Conservation (phyloP, 2,329 filamentous ascomycete species). For the Cladorrhinum sp. region DNA sequence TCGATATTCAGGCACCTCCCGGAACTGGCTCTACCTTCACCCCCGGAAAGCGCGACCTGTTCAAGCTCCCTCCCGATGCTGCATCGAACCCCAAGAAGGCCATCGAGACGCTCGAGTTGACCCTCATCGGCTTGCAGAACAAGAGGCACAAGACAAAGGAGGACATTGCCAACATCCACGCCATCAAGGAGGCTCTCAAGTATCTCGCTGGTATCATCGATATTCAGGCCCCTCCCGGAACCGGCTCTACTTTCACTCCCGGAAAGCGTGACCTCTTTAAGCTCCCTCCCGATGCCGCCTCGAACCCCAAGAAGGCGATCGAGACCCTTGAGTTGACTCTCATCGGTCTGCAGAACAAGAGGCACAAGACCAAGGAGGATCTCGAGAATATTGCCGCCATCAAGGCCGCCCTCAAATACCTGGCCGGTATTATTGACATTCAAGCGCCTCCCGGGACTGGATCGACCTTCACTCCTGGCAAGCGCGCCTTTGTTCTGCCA, state of each 20-base stretch:
- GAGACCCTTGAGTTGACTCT: conserved; percentile 17
- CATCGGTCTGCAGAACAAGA: conserved; percentile 22
- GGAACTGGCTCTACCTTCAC: conserved; percentile 22
- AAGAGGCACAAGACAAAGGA: conserved; percentile 22
- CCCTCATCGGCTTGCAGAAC: conserved; percentile 21
- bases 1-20: conserved; percentile 20
- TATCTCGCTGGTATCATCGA: conserved; percentile 20
- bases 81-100: conserved; percentile 17
- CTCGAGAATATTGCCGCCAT: conserved; percentile 16
- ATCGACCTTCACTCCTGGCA: conserved; percentile 25
- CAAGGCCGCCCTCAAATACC: conserved; percentile 17
- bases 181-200: conserved; percentile 18
- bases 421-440: conserved; percentile 21
- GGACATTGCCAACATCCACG: conserved; percentile 20
- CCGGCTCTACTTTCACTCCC: conserved; percentile 21
- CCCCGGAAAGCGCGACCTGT: conserved; percentile 23
- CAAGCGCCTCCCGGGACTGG: conserved; percentile 20
- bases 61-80: conserved; percentile 20
- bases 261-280: conserved; percentile 25
- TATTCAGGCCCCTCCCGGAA: conserved; percentile 23
- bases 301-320: conserved; percentile 20
- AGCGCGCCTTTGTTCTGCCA: conserved; percentile 22
- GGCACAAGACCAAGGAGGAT: conserved; percentile 21
- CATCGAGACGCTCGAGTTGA: conserved; percentile 19
- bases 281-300: conserved; percentile 19